These are phyloP conservation scores for Trichosporon asahii DNA, from an alignment of 1,284 basidiomycete genomes.

Conservation along the genomic window DNA sequence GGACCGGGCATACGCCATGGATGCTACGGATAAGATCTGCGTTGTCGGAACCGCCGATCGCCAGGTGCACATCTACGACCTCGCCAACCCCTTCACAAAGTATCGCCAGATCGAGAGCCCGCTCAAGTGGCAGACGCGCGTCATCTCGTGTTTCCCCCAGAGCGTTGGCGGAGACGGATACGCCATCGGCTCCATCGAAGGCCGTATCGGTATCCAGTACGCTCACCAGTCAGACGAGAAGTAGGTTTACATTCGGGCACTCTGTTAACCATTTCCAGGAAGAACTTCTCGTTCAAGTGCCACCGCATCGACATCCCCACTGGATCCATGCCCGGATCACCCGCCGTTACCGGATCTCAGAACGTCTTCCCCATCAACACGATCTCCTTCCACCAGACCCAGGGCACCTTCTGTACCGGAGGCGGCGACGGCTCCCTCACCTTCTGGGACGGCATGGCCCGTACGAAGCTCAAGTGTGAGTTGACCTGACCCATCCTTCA, in stretches of 20 bases:
- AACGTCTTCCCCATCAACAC: constrained; percentile 89
- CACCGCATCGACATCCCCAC: constrained; percentile 68
- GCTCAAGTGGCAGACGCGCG: constrained; percentile 90
- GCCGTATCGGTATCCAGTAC: constrained; percentile 91
- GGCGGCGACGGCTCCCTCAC: constrained; percentile 58
- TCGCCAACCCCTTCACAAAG: constrained; percentile 64
- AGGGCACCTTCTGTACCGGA: constrained; percentile 91
- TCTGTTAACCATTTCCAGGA: constrained; percentile 51
- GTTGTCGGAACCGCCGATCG: constrained; percentile 81
- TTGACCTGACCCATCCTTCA: constrained; percentile 15
- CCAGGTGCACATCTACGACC: constrained; percentile 79
- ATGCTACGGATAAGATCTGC: constrained; percentile 56
- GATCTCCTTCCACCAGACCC: constrained; percentile 83
- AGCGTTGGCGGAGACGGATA: constrained; percentile 62
- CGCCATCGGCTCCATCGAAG: constrained; percentile 91
- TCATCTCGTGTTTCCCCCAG: constrained; percentile 75
- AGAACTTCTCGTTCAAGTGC: constrained; percentile 95
- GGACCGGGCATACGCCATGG: constrained; percentile 73
- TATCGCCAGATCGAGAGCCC: constrained; percentile 61
- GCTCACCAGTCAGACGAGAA: constrained; percentile 36
- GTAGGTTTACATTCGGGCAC: constrained; percentile 15
- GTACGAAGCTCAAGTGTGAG: constrained; percentile 82
- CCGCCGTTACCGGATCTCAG: constrained; percentile 53
- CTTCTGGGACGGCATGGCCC: constrained; percentile 57
- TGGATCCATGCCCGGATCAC: constrained; percentile 36